Evolutionary conservation across 2,329 filamentous ascomycete genomes (phyloP), one percentile per base, ranked within the genome.

Genomic region (Fusarium liriodendri): DNA sequence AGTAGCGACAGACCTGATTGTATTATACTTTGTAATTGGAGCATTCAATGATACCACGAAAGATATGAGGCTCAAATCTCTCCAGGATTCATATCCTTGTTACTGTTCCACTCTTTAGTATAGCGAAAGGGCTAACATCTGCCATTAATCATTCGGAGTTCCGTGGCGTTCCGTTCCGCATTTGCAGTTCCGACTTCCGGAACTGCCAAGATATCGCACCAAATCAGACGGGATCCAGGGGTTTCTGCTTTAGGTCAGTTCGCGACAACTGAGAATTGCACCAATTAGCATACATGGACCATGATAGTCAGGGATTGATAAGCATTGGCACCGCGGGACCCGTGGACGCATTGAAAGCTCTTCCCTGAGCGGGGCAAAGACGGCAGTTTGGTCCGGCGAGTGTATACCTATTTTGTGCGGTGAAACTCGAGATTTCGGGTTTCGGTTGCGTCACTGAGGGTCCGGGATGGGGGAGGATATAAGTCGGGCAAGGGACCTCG

Each of bases 1-100:
- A 89, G 79, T 91, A 77, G 84, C 14, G 62, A 47, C 14, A 25
- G n/a, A 5, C 27, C 9, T 29, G 18, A 20, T 25, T 38, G 27
- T 35, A n/a, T 57, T 33, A 29, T 37, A 59, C 8, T 27, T 47
- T 63, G 38, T 29, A 7, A 29, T 20, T 32, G n/a, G 16, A 47
- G 54, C 14, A 32, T 37, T 6, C 13, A 71, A 74, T 74, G 71
- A 74, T 72, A 74, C 71, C 71, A 71, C 9, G 47, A 70, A n/a
- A 55, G 37, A 57, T 57, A 64, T 54, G 57, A 62, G 38, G 61
- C 54, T 60, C 50, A 71, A 64, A 22, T 25, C 2, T 52, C 22
- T 33, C 29, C 27, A 42, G 37, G 57, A 59, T 38, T 2, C 1
- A 2, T 6, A 40, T 40, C 57, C 37, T 25, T 40, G 25, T 1